A percentile compares a stretch with the other conserved stretches of the same genome.
phyloP scores from a whole-genome alignment of 306 rosid species.

The Quercus robur region DNA sequence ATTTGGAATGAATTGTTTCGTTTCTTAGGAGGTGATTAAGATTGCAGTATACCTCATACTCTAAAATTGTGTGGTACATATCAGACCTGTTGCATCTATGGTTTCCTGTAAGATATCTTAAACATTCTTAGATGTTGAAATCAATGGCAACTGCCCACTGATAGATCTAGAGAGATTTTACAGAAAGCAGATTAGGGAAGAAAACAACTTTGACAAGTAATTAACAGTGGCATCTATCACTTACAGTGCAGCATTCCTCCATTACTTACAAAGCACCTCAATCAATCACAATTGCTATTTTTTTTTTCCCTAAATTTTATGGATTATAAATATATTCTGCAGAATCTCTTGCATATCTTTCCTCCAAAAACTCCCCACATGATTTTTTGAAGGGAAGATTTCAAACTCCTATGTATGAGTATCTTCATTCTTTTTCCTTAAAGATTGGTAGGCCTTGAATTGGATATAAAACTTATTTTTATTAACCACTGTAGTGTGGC shows the following conservation, averaged over 20 bases:
- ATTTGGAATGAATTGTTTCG: neutral
- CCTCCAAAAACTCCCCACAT: neutral
- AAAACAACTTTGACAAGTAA: neutral
- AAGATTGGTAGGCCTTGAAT: neutral
- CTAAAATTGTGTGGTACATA: neutral
- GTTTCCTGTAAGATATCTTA: neutral
- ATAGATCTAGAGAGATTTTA: neutral
- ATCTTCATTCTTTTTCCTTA: neutral
- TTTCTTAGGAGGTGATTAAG: neutral
- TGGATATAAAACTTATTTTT: neutral
- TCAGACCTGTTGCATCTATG: neutral
- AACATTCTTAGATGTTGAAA: neutral
- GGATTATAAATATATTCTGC: neutral
- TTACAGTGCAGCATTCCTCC: neutral
- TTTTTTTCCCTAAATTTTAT: neutral
- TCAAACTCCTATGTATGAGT: neutral
- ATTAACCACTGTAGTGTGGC: neutral
- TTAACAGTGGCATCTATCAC: neutral
- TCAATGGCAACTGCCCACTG: neutral
- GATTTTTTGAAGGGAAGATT: neutral
- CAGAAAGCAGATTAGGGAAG: neutral
- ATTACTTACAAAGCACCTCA: neutral
- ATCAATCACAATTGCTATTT: neutral
- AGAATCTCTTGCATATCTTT: neutral
- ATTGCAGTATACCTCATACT: neutral